phyloP scores from a whole-genome alignment of 75 land plant genomes.

The Larix kaempferi region DNA sequence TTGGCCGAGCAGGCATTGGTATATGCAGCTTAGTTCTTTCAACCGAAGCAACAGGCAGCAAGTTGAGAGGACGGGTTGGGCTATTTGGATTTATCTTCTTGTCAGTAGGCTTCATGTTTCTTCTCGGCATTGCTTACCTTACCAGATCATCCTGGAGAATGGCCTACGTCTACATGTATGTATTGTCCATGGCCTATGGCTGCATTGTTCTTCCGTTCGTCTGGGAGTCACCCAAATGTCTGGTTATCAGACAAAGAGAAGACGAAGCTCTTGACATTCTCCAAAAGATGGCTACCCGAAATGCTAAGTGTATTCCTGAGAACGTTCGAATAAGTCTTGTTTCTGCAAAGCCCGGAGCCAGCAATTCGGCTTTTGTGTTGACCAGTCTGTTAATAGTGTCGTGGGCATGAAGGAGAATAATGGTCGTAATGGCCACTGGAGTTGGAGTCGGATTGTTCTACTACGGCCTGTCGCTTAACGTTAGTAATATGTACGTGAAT shows the following conservation, averaged over 20 bases:
- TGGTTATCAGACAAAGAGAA: constrained; percentile 28
- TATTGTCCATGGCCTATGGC: constrained; percentile 43
- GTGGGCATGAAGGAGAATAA: constrained; percentile 35
- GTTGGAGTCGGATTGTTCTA: constrained; percentile 52
- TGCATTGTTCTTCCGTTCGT: constrained; percentile 25
- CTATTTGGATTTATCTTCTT: constrained; percentile 43
- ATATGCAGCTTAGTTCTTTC: constrained; percentile 46
- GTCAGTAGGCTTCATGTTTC: constrained; percentile 46
- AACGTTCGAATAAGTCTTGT: not conserved
- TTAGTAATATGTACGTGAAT: constrained; percentile 41
- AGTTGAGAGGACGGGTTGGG: constrained; percentile 38
- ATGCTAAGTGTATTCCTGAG: not conserved
- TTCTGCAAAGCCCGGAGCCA: not conserved
- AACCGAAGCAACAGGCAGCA: constrained; percentile 42
- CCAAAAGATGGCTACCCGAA: constrained; percentile 18
- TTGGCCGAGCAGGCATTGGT: constrained; percentile 37
- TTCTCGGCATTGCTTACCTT: constrained; percentile 42
- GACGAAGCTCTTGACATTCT: constrained; percentile 38
- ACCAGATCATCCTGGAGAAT: constrained; percentile 39
- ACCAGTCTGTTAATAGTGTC: constrained; percentile 19
- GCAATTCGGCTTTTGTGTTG: constrained; percentile 1
- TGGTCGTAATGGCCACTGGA: constrained; percentile 24
- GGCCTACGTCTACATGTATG: constrained; percentile 41
- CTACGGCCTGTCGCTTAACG: constrained; percentile 48
- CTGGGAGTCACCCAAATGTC: constrained; percentile 64